Evolutionary conservation across 1,284 basidiomycete genomes (phyloP).

Genomic region (Ustilago trichophora): DNA sequence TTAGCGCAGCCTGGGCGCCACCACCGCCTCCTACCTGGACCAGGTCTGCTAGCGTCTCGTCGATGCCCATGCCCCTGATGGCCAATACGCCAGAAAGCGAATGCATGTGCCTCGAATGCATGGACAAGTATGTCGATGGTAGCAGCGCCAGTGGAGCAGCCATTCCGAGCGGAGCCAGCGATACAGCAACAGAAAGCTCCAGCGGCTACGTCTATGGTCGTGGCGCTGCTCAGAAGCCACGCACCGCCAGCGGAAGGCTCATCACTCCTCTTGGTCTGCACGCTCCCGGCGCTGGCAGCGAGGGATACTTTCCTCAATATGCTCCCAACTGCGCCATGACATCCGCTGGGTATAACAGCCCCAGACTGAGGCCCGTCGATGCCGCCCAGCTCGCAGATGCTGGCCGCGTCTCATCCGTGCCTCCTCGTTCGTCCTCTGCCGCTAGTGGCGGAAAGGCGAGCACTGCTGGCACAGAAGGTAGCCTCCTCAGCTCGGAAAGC

Average conservation of each 20-base stretch:
- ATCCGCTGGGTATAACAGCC: conserved; percentile 12
- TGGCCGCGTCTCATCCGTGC: conserved; percentile 1
- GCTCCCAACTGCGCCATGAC: conserved; percentile 16
- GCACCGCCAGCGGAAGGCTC: conserved; percentile 55
- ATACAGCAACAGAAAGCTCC: conserved; percentile 58
- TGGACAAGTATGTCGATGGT: conserved; percentile 48
- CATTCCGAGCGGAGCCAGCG: conserved; percentile 59
- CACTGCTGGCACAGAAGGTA: conserved; percentile 48
- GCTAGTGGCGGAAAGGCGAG: conserved; percentile 39
- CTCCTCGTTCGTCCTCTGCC: conserved; percentile 37
- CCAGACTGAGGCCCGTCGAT: conserved; percentile 14
- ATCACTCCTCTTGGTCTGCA: conserved; percentile 51
- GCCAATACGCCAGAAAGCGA: conserved; percentile 54
- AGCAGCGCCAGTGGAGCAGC: conserved; percentile 47
- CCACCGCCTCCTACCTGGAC: conserved; percentile 12
- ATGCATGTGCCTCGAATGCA: conserved; percentile 54
- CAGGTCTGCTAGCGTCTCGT: conserved; percentile 30
- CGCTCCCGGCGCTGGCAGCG: conserved; percentile 33
- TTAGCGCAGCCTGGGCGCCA: conserved; percentile 21
- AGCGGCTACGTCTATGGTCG: conserved; percentile 43
- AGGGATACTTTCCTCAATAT: conserved; percentile 50
- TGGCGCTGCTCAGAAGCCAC: conserved; percentile 37
- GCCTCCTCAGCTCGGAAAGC: conserved; percentile 40
- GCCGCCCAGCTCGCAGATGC: not conserved
- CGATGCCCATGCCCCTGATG: conserved; percentile 14